Evolutionary conservation across 306 rosid species (phyloP).

Genomic region (Astragalus glycyphyllos): DNA sequence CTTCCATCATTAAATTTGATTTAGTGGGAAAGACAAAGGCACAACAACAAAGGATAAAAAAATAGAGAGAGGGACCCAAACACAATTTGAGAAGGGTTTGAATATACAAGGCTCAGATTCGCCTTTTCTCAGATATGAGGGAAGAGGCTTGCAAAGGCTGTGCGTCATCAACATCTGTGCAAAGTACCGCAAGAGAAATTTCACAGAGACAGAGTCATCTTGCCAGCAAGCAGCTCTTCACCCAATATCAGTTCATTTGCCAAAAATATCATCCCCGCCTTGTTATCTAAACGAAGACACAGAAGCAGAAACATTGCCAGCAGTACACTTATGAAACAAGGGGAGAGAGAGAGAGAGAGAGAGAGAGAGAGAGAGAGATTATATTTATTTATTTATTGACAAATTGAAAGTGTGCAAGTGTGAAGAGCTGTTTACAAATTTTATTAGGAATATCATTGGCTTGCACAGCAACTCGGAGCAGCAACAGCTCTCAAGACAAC

Average conservation of each 20-base stretch:
- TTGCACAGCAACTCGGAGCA: slow-evolving; percentile 27
- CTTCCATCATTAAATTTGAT: neutral
- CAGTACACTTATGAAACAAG: neutral
- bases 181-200: neutral
- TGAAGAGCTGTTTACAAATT: slow-evolving; percentile 34
- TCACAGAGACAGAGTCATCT: slow-evolving; percentile 34
- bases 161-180: slow-evolving; percentile 34
- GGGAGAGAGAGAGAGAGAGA: too few species aligned
- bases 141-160: slow-evolving; percentile 29
- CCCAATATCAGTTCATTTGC: slow-evolving; percentile 33
- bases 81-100: neutral
- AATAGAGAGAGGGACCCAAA: neutral
- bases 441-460: slow-evolving; percentile 32
- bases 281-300: neutral
- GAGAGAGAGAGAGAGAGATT: neutral
- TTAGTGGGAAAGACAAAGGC: neutral
- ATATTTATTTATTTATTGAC: too few species aligned
- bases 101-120: slow-evolving; percentile 43
- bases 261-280: slow-evolving; percentile 42
- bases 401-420: neutral
- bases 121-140: slow-evolving; percentile 42
- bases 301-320: neutral
- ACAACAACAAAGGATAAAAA: neutral
- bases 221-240: slow-evolving; percentile 28
- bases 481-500: slow-evolving; percentile 36